A percentile compares a stretch with the other conserved stretches of the same genome.
These are phyloP conservation scores for Parathielavia appendiculata DNA, from an alignment of 495 filamentous ascomycete genomes.

Conservation along the genomic window DNA sequence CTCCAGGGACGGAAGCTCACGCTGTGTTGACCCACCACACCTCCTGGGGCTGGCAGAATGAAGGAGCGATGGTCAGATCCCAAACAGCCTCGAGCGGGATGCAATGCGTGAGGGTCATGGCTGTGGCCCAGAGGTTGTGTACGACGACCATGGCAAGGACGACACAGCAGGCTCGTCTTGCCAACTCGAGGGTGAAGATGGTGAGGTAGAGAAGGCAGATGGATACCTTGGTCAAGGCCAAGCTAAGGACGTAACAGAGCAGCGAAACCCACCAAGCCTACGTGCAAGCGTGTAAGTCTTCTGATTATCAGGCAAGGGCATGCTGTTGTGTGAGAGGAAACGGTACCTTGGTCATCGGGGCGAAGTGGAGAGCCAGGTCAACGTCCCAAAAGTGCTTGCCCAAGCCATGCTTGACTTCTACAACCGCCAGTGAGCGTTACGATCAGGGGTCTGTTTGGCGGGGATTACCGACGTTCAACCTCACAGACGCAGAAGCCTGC, in stretches of 20 bases:
- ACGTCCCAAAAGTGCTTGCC: constrained; percentile 26
- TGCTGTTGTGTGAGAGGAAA: not conserved
- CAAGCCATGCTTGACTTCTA: constrained; percentile 23
- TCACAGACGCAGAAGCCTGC: constrained; percentile 7
- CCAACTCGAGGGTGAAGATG: constrained; percentile 28
- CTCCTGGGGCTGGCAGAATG: constrained; percentile 19
- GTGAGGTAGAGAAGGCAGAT: constrained; percentile 30
- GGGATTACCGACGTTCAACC: constrained; percentile 9
- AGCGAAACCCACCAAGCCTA: constrained; percentile 26
- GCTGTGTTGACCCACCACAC: constrained; percentile 29
- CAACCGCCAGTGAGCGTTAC: not conserved
- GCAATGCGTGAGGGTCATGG: constrained; percentile 21
- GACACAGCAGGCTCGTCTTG: constrained; percentile 15
- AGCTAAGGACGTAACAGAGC: constrained; percentile 19
- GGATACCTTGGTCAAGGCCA: constrained; percentile 27
- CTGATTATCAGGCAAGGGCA: not conserved
- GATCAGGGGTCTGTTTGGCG: not conserved
- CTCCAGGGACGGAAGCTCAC: constrained; percentile 16
- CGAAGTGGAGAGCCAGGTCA: not conserved
- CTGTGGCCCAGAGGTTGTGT: constrained; percentile 10
- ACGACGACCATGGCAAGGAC: constrained; percentile 22
- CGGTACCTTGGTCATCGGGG: constrained; percentile 15
- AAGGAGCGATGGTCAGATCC: constrained; percentile 19
- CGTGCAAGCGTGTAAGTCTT: not conserved
- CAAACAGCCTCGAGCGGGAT: constrained; percentile 30